Conservation (phyloP, 257 asterid genomes). For the Thymus quinquecostatus region DNA sequence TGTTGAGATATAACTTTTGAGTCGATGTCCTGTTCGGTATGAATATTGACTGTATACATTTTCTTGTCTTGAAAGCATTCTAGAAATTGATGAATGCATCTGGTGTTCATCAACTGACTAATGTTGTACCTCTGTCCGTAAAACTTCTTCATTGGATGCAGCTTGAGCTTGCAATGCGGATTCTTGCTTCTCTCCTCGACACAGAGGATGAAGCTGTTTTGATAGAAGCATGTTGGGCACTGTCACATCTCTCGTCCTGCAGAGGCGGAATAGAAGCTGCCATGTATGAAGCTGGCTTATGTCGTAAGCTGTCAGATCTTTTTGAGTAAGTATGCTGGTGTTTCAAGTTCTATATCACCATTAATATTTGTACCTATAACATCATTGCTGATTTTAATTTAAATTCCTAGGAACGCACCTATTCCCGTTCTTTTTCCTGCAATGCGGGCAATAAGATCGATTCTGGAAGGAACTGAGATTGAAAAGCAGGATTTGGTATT, state of each 20-base stretch:
- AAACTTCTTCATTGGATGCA: background rate
- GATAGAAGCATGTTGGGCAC: slow-evolving; percentile 26
- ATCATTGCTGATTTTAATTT: too few relatives aligned
- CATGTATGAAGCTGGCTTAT: background rate
- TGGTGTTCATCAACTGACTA: background rate
- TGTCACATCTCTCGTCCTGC: background rate
- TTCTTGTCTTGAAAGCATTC: background rate
- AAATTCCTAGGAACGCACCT: background rate
- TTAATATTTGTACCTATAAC: too few relatives aligned
- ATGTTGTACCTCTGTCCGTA: background rate
- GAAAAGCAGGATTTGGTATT: background rate
- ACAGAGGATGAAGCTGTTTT: slow-evolving; percentile 14
- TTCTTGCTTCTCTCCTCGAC: background rate
- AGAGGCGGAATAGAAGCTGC: background rate
- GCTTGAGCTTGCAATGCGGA: slow-evolving; percentile 12
- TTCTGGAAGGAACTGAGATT: background rate
- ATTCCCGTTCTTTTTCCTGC: background rate
- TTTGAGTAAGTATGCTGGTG: too few relatives aligned
- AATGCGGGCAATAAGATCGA: background rate
- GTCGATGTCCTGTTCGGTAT: too few relatives aligned
- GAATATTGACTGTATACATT: too few relatives aligned
- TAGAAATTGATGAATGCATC: background rate
- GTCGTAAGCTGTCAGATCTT: too few relatives aligned
- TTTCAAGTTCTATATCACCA: too few relatives aligned
- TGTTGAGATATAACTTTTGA: too few relatives aligned